These are phyloP conservation scores for Candida krabiensis DNA, from an alignment of 805 yeast species.

Conservation along the genomic window DNA sequence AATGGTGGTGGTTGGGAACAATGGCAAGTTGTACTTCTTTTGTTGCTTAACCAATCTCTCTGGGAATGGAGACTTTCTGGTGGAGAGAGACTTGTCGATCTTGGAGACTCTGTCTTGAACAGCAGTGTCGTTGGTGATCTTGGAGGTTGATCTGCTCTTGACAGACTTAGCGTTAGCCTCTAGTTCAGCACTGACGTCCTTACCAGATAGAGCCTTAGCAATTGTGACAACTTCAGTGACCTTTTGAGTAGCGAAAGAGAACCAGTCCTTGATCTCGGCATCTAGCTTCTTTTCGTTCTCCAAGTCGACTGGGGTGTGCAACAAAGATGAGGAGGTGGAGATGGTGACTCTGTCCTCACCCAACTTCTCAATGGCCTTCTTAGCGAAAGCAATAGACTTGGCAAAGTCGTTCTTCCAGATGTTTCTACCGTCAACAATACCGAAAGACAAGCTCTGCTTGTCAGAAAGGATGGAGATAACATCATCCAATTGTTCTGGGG, in stretches of 20 bases:
- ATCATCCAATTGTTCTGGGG: conserved; percentile 91
- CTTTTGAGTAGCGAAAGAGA: conserved; percentile 98
- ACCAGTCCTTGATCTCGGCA: conserved; percentile 93
- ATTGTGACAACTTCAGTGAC: conserved; percentile 85
- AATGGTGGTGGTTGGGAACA: conserved; percentile 99
- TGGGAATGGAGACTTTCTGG: conserved; percentile 86
- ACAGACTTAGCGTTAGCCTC: conserved; percentile 86
- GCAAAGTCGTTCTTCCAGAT: conserved; percentile 97
- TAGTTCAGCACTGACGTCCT: conserved; percentile 72
- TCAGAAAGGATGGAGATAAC: conserved; percentile 65
- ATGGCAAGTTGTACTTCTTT: conserved; percentile 85
- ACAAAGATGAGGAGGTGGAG: conserved; percentile 93
- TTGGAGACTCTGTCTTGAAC: conserved; percentile 85
- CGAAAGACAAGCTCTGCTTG: conserved; percentile 85
- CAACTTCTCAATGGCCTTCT: conserved; percentile 78
- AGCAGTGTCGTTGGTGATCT: conserved; percentile 86
- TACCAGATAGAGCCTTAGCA: conserved; percentile 84
- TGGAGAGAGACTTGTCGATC: conserved; percentile 71
- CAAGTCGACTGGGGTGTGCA: conserved; percentile 98
- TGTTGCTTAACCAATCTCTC: conserved; percentile 86
- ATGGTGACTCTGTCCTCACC: conserved; percentile 88
- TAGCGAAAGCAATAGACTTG: conserved; percentile 78
- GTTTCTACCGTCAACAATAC: conserved; percentile 99
- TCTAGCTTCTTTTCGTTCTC: conserved; percentile 88
- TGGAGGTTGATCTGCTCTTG: conserved; percentile 80